Evolutionary conservation across 805 yeast genomes (phyloP).

Genomic region (Saccharomycopsis schoenii): DNA sequence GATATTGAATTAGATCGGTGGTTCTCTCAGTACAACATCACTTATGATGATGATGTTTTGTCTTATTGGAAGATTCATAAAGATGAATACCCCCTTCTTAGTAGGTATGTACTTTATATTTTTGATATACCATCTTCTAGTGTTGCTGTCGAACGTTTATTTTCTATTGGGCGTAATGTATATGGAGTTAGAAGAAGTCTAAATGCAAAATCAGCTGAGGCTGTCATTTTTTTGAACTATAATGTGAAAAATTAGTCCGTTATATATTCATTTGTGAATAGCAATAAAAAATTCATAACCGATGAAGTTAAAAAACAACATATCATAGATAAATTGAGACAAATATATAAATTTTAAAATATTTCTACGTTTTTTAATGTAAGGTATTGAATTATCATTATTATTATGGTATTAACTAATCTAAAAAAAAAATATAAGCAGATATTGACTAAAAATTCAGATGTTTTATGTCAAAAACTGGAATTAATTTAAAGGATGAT

Average conservation of each 20-base stretch:
- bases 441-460: no score
- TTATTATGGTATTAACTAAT: no score
- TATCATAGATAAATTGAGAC: no score
- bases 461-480: no score
- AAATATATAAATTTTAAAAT: no score
- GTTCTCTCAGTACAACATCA: background rate
- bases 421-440: no score
- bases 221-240: background rate
- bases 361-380: no score
- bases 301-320: no score
- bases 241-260: background rate
- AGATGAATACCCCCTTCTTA: background rate
- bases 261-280: no score
- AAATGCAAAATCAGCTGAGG: background rate
- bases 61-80: background rate
- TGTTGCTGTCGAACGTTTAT: background rate
- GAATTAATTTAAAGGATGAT: no score
- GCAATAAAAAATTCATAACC: no score
- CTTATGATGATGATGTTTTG: background rate
- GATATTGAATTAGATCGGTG: background rate
- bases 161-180: background rate
- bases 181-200: background rate
- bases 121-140: background rate
- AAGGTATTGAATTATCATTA: no score
- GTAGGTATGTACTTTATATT: background rate